phyloP scores from a whole-genome alignment of 768 basidiomycete species.

The Scleroderma citrinum region DNA sequence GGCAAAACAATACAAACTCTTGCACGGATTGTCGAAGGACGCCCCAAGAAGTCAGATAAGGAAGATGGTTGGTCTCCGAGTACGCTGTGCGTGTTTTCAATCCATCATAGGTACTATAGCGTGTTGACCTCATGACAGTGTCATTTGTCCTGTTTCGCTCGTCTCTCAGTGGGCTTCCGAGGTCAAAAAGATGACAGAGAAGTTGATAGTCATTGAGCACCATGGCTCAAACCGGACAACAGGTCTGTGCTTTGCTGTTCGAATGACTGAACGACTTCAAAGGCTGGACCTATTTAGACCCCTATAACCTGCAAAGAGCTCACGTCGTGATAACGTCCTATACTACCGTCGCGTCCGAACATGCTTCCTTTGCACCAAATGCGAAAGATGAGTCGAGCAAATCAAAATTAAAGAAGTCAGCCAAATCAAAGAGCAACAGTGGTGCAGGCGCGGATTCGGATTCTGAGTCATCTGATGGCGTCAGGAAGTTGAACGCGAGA shows the following conservation, averaged over 20 bases:
- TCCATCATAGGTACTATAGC: neutral
- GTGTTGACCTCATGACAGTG: slow-evolving; percentile 38
- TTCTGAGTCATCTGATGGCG: slow-evolving; percentile 33
- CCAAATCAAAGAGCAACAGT: slow-evolving; percentile 26
- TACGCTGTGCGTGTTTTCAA: slow-evolving; percentile 51
- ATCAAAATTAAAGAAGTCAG: slow-evolving; percentile 28
- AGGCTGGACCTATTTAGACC: slow-evolving; percentile 37
- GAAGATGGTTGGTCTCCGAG: slow-evolving; percentile 65
- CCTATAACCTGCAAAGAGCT: slow-evolving; percentile 41
- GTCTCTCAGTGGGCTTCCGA: slow-evolving; percentile 91
- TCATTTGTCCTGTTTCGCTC: slow-evolving; percentile 83
- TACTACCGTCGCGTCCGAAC: slow-evolving; percentile 75
- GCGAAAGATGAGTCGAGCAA: slow-evolving; percentile 54
- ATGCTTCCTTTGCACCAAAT: slow-evolving; percentile 43
- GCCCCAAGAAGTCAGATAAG: slow-evolving; percentile 61
- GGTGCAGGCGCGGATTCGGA: slow-evolving; percentile 25
- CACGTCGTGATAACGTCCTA: slow-evolving; percentile 89
- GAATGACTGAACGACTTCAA: too few relatives aligned
- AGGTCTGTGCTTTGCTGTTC: slow-evolving; percentile 35
- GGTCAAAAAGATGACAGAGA: slow-evolving; percentile 62
- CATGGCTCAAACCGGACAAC: slow-evolving; percentile 73
- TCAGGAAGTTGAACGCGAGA: slow-evolving; percentile 34
- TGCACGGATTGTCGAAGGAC: slow-evolving; percentile 79
- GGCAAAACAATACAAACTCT: slow-evolving; percentile 93
- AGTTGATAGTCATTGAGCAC: slow-evolving; percentile 70